A percentile compares a stretch with the other conserved stretches of the same genome.
Evolutionary conservation across 768 basidiomycete genomes (phyloP).

Genomic region (Dacryopinax spathularia): DNA sequence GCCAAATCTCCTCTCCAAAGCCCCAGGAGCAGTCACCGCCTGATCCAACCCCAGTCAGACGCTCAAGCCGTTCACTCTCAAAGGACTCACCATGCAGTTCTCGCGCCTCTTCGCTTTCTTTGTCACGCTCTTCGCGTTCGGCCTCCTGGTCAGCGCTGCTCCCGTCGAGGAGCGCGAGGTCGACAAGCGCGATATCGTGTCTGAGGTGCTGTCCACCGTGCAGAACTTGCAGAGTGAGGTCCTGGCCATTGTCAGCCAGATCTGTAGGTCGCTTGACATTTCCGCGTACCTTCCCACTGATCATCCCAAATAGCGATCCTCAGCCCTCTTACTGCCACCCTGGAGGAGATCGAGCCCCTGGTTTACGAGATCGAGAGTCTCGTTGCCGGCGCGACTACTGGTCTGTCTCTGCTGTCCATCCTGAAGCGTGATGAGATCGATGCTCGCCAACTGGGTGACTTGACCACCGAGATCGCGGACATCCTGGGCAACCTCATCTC

Average conservation of each 20-base stretch:
- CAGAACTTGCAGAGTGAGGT: conserved; percentile 15
- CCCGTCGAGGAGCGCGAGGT: conserved; percentile 1
- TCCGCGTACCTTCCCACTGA: conserved; percentile 14
- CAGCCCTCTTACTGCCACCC: conserved; percentile 16
- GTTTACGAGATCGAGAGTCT: conserved; percentile 18
- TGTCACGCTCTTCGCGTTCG: conserved; percentile 6
- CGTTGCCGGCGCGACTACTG: conserved; percentile 12
- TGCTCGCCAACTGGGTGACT: conserved; percentile 1
- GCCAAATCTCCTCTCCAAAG: not conserved
- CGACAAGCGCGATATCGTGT: conserved; percentile 13
- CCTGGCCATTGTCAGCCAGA: conserved; percentile 16
- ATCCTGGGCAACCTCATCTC: conserved; percentile 16
- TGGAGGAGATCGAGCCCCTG: conserved; percentile 12
- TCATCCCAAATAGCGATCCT: conserved; percentile 16
- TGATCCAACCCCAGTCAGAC: not conserved
- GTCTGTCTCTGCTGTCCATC: not conserved
- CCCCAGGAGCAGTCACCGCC: not conserved
- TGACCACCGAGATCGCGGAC: conserved; percentile 18
- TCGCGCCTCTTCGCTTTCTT: conserved; percentile 6
- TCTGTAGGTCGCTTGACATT: conserved; percentile 11
- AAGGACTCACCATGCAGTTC: conserved; percentile 2
- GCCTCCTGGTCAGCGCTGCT: conserved; percentile 1
- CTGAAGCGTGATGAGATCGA: not conserved
- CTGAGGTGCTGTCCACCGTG: conserved; percentile 15
- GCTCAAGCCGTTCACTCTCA: not conserved